Percentiles rank a stretch among this genome's conserved stretches.
These are phyloP conservation scores for Coemansia interrupta DNA, from an alignment of 192 early-diverging fungal genomes.

Conservation along the genomic window DNA sequence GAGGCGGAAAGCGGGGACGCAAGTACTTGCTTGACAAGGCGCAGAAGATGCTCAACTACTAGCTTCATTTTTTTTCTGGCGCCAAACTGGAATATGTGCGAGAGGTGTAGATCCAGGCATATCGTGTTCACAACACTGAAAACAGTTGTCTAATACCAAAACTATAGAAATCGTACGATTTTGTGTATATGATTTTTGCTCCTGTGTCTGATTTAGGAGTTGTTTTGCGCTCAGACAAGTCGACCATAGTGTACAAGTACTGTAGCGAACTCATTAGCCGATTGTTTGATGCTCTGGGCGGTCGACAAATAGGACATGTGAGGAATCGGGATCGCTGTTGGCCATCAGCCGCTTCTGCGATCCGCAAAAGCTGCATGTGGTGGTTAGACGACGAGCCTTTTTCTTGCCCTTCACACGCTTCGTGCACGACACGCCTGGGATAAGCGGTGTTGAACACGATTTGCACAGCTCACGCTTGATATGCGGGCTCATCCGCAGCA, in stretches of 20 bases:
- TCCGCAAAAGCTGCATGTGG: constrained; percentile 39
- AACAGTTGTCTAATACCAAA: too few relatives aligned
- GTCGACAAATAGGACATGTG: constrained; percentile 39
- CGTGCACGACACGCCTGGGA: constrained; percentile 35
- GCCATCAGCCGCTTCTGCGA: constrained; percentile 22
- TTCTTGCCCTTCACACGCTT: constrained; percentile 31
- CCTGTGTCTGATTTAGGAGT: too few relatives aligned
- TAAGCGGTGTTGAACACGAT: constrained; percentile 24
- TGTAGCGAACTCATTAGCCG: too few relatives aligned
- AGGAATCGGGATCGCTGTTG: constrained; percentile 9
- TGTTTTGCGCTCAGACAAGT: too few relatives aligned
- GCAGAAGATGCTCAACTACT: constrained; percentile 35
- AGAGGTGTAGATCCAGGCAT: too few relatives aligned
- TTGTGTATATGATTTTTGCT: too few relatives aligned
- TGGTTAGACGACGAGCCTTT: constrained; percentile 21
- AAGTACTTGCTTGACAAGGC: constrained; percentile 40
- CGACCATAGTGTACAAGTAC: too few relatives aligned
- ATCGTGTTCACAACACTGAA: too few relatives aligned
- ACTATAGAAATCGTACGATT: too few relatives aligned
- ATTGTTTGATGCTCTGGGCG: constrained; percentile 21
- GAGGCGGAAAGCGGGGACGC: constrained; percentile 27
- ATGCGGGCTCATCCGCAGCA: constrained; percentile 45
- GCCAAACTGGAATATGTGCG: too few relatives aligned
- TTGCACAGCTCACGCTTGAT: constrained; percentile 38
- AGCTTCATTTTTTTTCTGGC: background rate